Base-by-base conservation (phyloP, 2,329 filamentous ascomycete genomes). In the Claviceps sp. region DNA sequence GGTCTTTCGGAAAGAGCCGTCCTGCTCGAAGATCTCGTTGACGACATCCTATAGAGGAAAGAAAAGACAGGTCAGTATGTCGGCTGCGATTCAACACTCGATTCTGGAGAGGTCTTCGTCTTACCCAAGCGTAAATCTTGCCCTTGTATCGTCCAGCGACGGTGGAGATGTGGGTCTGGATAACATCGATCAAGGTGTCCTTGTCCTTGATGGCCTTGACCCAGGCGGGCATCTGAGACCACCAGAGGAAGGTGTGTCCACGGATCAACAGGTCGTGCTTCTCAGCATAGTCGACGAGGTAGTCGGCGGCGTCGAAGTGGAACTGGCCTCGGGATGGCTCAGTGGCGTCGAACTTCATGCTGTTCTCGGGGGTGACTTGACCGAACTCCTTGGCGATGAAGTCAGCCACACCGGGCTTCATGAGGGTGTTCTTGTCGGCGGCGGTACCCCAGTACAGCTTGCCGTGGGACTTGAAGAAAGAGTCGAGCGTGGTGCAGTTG, bases 331-430 rank as follows among this genome's bases (percentile, higher is more conserved):
- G 68, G 18, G 8, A 52, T n/a, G 41, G 30, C 63, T 84, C 70
- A 18, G 71, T 71, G 37, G 74, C 67, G 58, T 84, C 78, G 81
- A 81, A 86, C 67, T 86, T 85, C 76, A 84, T 82, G 61, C 72
- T 78, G 71, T 86, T 85, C 70, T 86, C 83, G 1, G 77, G 75
- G 0, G 82, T 84, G 22, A 86, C 70, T 62, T 80, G 76, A 20
- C 81, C 81, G 55, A 85, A 85, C 3, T 48, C 18, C 18, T 16
- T 20, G 42, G 22, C n/a, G 6, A 42, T 5, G 24, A 42, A 41
- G 6, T 9, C 13, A 13, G 43, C 14, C 11, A 47, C 16, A 37
- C 13, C 37, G 4, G 2, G 2, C 7, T 34, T 34, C 9, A 0
- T 1, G 16, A 51, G 37, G 4, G 16, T 8, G n/a, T 0, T 1